Base-by-base conservation (phyloP, 169 alveolate genomes). In the Plasmodium fragile region DNA sequence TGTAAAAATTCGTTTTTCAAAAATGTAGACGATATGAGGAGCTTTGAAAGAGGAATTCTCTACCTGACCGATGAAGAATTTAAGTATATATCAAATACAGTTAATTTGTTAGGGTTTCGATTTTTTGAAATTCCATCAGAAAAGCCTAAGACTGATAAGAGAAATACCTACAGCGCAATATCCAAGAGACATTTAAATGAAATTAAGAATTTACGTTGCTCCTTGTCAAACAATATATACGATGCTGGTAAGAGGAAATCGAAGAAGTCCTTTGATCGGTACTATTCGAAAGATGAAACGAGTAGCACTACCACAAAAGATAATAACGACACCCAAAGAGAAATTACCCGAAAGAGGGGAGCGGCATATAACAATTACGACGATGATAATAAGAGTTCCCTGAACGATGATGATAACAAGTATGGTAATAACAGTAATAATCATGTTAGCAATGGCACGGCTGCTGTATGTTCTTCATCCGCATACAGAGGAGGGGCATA, bases 171-270 rank as follows among this genome's bases (percentile, higher is more conserved):
- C n/a, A 70, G 82, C 25, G 69, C 91, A 13, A 53, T 91, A 80
- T 91, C 94, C 4, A 91, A 91, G 73, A 79, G 94, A 10, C 94
- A 91, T 49, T 81, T 91, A 49, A 91, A 91, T 79, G 94, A 91
- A 79, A 79, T 91, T 11, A 91, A 91, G 30, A 91, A 91, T 28
- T 53, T 91, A 81, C 82, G 84, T 30, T 91, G 92, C 39, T 91
- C 94, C 25, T 80, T 91, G 72, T 91, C 94, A 11, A 91, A 91
- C 49, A 91, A 71, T 91, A 91, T 91, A 91, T 91, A 91, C 43
- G 92, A 79, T 81, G 94, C 94, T 4, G 94, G 94, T 5, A 91
- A 81, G 30, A 91, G 94, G 30, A 79, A 91, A 11, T 80, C 92
- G 36, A 91, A 81, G 52, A 91, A 70, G 28, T 18, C 92, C 11